Conservation (phyloP, 2,329 filamentous ascomycete genomes). For the Nemania diffusa region DNA sequence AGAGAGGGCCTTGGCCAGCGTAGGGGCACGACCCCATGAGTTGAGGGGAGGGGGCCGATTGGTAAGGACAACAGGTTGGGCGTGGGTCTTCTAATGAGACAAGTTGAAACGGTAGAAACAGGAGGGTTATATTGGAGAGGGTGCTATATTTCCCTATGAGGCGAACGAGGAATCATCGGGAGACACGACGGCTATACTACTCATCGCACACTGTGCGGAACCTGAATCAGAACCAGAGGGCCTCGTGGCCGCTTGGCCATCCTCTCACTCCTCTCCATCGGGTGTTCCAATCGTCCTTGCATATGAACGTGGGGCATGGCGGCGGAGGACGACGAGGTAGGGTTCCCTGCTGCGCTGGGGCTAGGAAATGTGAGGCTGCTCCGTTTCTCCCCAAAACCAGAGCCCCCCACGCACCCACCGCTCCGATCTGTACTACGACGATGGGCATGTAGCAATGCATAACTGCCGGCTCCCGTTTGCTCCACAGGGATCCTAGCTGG, state of each 20-base stretch:
- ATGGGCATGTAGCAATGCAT: slow-evolving; percentile 21
- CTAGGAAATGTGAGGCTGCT: slow-evolving; percentile 17
- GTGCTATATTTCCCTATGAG: not conserved
- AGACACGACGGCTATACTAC: slow-evolving; percentile 3
- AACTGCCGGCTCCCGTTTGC: slow-evolving; percentile 26
- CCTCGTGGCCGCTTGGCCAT: not conserved
- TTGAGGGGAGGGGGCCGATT: slow-evolving; percentile 2
- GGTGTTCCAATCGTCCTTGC: slow-evolving; percentile 2
- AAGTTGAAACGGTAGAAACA: slow-evolving; percentile 3
- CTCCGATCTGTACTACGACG: slow-evolving; percentile 28
- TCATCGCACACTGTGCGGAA: slow-evolving; percentile 1
- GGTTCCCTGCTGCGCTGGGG: too few species aligned
- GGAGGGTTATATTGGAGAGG: not conserved
- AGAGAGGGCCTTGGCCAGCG: not conserved
- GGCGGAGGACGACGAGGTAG: too few species aligned
- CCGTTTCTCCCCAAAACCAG: slow-evolving; percentile 2
- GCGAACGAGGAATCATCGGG: not conserved
- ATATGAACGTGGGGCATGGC: not conserved
- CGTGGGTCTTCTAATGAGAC: not conserved
- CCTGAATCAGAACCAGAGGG: not conserved
- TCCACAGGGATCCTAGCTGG: slow-evolving; percentile 20
- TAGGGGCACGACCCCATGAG: slow-evolving; percentile 6
- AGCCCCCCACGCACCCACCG: slow-evolving; percentile 18
- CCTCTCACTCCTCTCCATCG: not conserved
- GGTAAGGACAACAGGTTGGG: slow-evolving; percentile 2